Evolutionary conservation across 331 rosid species (phyloP).

Genomic region (Pyrus hybrid): DNA sequence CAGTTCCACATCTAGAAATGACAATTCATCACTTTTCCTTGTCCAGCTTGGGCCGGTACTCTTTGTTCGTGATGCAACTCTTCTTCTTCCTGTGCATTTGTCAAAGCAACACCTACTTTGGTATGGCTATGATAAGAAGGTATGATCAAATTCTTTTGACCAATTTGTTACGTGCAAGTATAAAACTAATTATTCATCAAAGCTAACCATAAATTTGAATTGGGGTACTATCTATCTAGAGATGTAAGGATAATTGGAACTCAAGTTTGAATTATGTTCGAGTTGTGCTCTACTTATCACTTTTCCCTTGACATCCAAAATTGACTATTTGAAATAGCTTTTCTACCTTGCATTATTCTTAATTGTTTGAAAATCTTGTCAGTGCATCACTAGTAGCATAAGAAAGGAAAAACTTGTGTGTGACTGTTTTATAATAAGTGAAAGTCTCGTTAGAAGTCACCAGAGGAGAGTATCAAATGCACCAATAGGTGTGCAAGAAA

Average conservation of each 20-base stretch:
- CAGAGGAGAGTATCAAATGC: background rate
- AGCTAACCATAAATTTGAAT: background rate
- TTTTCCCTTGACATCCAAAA: background rate
- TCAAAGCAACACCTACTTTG: slow-evolving; percentile 95
- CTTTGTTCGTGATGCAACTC: slow-evolving; percentile 86
- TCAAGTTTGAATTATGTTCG: background rate
- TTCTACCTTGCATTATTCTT: background rate
- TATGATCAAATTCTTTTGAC: slow-evolving; percentile 19
- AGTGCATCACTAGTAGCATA: background rate
- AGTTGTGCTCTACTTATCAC: background rate
- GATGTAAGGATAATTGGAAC: background rate
- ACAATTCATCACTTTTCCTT: slow-evolving; percentile 78
- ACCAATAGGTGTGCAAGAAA: background rate
- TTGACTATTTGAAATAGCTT: background rate
- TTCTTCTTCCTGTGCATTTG: slow-evolving; percentile 90
- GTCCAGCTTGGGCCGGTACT: slow-evolving; percentile 96
- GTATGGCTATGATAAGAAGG: slow-evolving; percentile 99
- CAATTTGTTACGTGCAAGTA: background rate
- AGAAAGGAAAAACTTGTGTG: background rate
- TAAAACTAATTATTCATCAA: background rate
- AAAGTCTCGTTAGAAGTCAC: background rate
- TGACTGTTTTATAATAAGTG: background rate
- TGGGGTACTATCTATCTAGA: background rate
- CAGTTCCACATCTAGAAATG: slow-evolving; percentile 69
- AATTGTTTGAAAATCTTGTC: background rate